Percentiles rank a stretch among this genome's conserved stretches.
These are phyloP conservation scores for Vigna trinervia DNA, from an alignment of 306 rosid species.

Conservation along the genomic window DNA sequence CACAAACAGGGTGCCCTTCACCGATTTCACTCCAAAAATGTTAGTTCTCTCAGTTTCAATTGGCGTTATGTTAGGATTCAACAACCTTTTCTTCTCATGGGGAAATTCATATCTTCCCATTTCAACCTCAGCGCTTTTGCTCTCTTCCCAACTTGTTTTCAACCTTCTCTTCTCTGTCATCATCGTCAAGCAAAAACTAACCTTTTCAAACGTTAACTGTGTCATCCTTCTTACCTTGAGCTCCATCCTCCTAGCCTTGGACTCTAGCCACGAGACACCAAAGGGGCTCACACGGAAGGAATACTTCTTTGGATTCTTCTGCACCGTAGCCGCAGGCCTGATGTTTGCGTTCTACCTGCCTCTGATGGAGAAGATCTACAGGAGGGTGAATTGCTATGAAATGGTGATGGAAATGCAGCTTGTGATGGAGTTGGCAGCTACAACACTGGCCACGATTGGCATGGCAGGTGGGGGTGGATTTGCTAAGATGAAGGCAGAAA, in stretches of 20 bases:
- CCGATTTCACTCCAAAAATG: slow-evolving; percentile 54
- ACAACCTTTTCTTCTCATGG: slow-evolving; percentile 71
- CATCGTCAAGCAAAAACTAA: slow-evolving; percentile 64
- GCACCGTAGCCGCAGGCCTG: slow-evolving; percentile 70
- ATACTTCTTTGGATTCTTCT: slow-evolving; percentile 69
- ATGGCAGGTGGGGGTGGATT: slow-evolving; percentile 59
- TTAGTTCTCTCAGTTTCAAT: slow-evolving; percentile 46
- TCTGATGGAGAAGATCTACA: slow-evolving; percentile 69
- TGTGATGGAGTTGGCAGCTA: slow-evolving; percentile 69
- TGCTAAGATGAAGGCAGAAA: slow-evolving; percentile 42
- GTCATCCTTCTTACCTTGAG: slow-evolving; percentile 66
- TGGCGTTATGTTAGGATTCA: slow-evolving; percentile 69
- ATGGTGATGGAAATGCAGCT: slow-evolving; percentile 70
- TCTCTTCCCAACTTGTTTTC: slow-evolving; percentile 73
- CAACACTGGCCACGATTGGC: slow-evolving; percentile 52
- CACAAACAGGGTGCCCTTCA: slow-evolving; percentile 61
- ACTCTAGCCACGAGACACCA: slow-evolving; percentile 53
- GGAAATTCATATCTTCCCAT: slow-evolving; percentile 73
- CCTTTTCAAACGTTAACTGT: slow-evolving; percentile 70
- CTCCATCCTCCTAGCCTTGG: slow-evolving; percentile 62
- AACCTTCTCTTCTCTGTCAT: slow-evolving; percentile 70
- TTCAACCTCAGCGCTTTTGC: slow-evolving; percentile 72
- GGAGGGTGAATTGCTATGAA: slow-evolving; percentile 58
- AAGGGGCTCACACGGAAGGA: slow-evolving; percentile 17
- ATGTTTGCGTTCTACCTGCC: slow-evolving; percentile 74